Conservation (phyloP, 441 rosid species). For the Kokia cookei region DNA sequence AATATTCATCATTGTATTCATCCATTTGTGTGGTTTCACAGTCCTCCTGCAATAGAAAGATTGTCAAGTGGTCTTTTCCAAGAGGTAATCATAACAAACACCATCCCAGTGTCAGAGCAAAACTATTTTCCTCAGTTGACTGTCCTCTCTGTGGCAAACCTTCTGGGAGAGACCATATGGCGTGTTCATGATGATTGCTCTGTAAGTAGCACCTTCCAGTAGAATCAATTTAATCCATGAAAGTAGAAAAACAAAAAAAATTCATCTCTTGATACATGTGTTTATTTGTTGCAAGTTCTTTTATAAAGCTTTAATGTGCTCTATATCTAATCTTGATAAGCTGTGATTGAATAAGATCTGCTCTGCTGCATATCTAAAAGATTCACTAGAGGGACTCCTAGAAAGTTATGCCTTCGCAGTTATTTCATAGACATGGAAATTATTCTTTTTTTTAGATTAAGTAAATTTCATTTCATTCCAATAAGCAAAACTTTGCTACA, state of each 20-base stretch:
- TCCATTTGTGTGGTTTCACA: conserved; percentile 22
- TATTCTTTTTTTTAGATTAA: background rate
- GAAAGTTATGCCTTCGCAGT: background rate
- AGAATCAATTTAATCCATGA: background rate
- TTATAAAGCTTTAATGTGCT: background rate
- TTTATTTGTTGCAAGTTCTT: background rate
- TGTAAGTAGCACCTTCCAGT: conserved; percentile 53
- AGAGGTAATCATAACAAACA: conserved; percentile 92
- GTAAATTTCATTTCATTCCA: no score
- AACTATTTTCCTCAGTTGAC: conserved; percentile 92
- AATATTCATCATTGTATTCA: background rate
- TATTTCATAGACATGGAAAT: background rate
- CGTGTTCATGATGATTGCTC: conserved; percentile 94
- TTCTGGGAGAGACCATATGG: conserved; percentile 94
- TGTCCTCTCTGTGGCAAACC: conserved; percentile 86
- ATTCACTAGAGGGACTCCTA: background rate
- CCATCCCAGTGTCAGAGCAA: conserved; percentile 72
- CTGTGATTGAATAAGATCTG: background rate
- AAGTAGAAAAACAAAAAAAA: background rate
- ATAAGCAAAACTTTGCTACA: no score
- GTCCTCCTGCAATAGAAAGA: conserved; percentile 94
- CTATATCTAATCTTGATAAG: background rate
- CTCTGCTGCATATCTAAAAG: background rate
- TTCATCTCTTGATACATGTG: conserved; percentile 5
- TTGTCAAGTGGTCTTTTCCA: conserved; percentile 89